phyloP scores from a whole-genome alignment of 495 filamentous ascomycete genomes.

The Penicillium herquei region DNA sequence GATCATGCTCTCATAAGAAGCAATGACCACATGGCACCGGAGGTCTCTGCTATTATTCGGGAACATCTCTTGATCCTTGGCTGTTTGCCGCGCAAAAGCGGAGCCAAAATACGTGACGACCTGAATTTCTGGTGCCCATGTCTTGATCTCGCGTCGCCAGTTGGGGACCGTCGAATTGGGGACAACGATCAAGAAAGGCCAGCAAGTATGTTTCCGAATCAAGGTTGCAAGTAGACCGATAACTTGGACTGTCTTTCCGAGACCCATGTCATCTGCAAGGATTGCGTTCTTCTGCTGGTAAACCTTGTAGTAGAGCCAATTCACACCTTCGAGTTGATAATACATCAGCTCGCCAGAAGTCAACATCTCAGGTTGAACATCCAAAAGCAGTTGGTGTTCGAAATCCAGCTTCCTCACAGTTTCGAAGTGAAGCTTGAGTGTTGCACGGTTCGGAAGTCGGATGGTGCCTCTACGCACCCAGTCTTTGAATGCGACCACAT shows the following conservation, averaged over 20 bases:
- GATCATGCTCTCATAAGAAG: slow-evolving; percentile 85
- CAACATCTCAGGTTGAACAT: slow-evolving; percentile 71
- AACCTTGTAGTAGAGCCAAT: slow-evolving; percentile 97
- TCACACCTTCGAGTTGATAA: slow-evolving; percentile 91
- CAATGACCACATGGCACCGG: slow-evolving; percentile 87
- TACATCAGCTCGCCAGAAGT: slow-evolving; percentile 81
- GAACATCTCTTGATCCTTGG: slow-evolving; percentile 80
- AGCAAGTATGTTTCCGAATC: slow-evolving; percentile 76
- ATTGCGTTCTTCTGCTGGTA: slow-evolving; percentile 80
- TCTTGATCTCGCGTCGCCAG: slow-evolving; percentile 95
- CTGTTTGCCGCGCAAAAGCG: slow-evolving; percentile 63
- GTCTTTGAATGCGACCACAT: slow-evolving; percentile 77
- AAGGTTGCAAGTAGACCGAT: slow-evolving; percentile 78
- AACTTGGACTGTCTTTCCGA: slow-evolving; percentile 96
- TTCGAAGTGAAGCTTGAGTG: slow-evolving; percentile 59
- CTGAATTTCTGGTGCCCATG: slow-evolving; percentile 81
- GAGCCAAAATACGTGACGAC: slow-evolving; percentile 91
- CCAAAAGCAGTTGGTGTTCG: slow-evolving; percentile 58
- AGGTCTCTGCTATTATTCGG: slow-evolving; percentile 58
- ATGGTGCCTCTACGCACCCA: slow-evolving; percentile 76
- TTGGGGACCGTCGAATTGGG: slow-evolving; percentile 95
- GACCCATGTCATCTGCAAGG: slow-evolving; percentile 97
- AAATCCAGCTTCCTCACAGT: slow-evolving; percentile 65
- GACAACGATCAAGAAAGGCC: slow-evolving; percentile 90
- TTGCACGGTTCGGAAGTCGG: slow-evolving; percentile 47